A percentile compares a stretch with the other conserved stretches of the same genome.
Evolutionary conservation across 805 yeast genomes (phyloP).

Genomic region (Yamadazyma endophytica): DNA sequence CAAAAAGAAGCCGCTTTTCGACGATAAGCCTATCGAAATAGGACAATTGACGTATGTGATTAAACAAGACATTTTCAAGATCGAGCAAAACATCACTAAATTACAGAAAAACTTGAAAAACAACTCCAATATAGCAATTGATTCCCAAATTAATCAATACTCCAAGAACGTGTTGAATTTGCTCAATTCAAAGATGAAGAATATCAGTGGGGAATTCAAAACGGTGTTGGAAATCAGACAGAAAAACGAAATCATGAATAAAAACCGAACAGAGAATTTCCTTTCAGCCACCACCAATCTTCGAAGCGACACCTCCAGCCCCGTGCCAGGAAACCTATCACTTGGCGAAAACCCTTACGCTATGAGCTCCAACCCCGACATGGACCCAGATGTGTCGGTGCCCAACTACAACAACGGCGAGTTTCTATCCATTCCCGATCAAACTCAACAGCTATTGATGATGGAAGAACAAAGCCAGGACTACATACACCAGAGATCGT

Average conservation of each 20-base stretch:
- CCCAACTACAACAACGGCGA: constrained; percentile 35
- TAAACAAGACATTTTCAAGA: constrained; percentile 79
- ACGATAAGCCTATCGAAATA: constrained; percentile 91
- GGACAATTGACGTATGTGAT: constrained; percentile 85
- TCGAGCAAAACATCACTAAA: constrained; percentile 66
- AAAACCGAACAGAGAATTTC: constrained; percentile 80
- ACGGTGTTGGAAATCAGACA: constrained; percentile 87
- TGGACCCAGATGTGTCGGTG: constrained; percentile 20
- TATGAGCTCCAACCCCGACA: constrained; percentile 17
- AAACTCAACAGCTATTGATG: constrained; percentile 70
- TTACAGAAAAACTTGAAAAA: constrained; percentile 52
- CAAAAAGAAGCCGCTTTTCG: constrained; percentile 84
- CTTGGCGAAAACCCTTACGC: constrained; percentile 36
- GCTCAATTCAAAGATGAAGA: constrained; percentile 84
- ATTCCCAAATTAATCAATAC: constrained; percentile 67
- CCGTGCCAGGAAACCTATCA: constrained; percentile 11
- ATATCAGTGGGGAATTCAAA: constrained; percentile 88
- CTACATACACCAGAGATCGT: constrained; percentile 77
- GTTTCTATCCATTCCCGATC: constrained; percentile 72
- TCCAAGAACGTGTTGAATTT: constrained; percentile 83
- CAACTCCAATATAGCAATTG: constrained; percentile 38
- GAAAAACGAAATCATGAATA: constrained; percentile 72
- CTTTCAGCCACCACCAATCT: constrained; percentile 40
- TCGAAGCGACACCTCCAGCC: constrained; percentile 24
- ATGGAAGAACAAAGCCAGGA: constrained; percentile 73